Evolutionary conservation across 2,329 filamentous ascomycete species (phyloP).

Genomic region (Microcyclosporella mali): DNA sequence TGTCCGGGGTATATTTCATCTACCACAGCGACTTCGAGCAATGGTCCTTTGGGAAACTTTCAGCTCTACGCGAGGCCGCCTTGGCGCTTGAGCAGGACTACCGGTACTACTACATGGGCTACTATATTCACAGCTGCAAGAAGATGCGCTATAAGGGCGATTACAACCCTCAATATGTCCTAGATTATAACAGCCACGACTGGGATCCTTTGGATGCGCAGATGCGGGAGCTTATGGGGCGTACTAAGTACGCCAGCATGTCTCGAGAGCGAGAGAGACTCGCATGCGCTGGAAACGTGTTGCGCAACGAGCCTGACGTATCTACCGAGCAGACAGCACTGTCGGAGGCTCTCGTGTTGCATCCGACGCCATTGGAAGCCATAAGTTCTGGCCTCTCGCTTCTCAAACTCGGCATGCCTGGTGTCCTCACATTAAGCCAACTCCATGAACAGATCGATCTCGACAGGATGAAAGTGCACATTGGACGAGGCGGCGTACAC

Average conservation of each 20-base stretch:
- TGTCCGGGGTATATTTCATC: constrained; percentile 78
- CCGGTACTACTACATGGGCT: constrained; percentile 68
- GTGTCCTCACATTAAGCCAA: constrained; percentile 52
- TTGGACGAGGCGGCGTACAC: constrained; percentile 33
- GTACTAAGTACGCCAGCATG: constrained; percentile 50
- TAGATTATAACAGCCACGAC: constrained; percentile 52
- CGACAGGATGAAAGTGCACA: constrained; percentile 52
- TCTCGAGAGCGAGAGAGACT: constrained; percentile 29
- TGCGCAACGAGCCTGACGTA: not conserved
- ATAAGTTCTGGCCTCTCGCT: constrained; percentile 43
- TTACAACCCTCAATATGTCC: constrained; percentile 66
- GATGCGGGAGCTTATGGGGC: constrained; percentile 42
- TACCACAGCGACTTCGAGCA: constrained; percentile 69
- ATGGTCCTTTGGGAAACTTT: constrained; percentile 67
- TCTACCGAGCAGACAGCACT: not conserved
- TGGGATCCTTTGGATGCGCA: constrained; percentile 29
- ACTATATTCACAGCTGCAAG: constrained; percentile 69
- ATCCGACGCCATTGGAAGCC: constrained; percentile 20
- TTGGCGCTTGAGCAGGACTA: constrained; percentile 65
- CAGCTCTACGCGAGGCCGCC: constrained; percentile 66
- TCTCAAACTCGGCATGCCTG: constrained; percentile 60
- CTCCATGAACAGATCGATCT: constrained; percentile 51
- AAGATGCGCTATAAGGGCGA: constrained; percentile 86
- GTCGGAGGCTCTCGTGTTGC: not conserved
- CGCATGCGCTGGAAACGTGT: constrained; percentile 6